phyloP scores from a whole-genome alignment of 805 yeast genomes.

The Schwanniomyces sp. region DNA sequence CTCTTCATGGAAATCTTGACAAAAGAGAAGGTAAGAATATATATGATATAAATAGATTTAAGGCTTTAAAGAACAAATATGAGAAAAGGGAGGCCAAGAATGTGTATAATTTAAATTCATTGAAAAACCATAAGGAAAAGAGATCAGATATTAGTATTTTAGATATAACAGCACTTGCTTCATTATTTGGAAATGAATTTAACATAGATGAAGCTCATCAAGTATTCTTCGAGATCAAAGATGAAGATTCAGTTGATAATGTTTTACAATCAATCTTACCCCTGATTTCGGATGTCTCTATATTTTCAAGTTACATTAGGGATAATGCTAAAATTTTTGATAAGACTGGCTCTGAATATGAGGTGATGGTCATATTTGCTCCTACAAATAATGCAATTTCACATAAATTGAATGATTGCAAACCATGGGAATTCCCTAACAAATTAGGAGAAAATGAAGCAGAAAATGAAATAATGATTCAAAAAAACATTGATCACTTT shows the following conservation, averaged over 20 bases:
- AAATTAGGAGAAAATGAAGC: conserved; percentile 37
- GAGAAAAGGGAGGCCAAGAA: conserved; percentile 16
- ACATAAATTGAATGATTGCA: conserved; percentile 45
- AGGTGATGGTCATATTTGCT: conserved; percentile 59
- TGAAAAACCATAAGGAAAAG: conserved; percentile 2
- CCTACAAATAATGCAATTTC: conserved; percentile 62
- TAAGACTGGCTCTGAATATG: conserved; percentile 46
- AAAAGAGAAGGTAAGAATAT: conserved; percentile 16
- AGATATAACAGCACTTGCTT: background rate
- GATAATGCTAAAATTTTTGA: conserved; percentile 52
- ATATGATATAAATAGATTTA: conserved; percentile 2
- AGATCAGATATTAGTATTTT: background rate
- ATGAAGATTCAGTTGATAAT: conserved; percentile 13
- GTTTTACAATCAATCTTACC: conserved; percentile 39
- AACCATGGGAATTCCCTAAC: conserved; percentile 84
- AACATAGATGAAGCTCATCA: conserved; percentile 2
- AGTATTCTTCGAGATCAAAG: conserved; percentile 11
- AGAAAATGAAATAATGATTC: conserved; percentile 49
- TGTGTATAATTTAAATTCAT: conserved; percentile 8
- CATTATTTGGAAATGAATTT: background rate
- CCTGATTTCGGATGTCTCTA: conserved; percentile 42
- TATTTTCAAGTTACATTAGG: conserved; percentile 71
- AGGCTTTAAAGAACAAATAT: background rate
- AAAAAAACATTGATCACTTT: conserved; percentile 55
- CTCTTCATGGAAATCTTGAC: conserved; percentile 1